A percentile compares a stretch with the other conserved stretches of the same genome.
Evolutionary conservation across 2,329 filamentous ascomycete genomes (phyloP).

Genomic region (Penicillium sclerotigenum): DNA sequence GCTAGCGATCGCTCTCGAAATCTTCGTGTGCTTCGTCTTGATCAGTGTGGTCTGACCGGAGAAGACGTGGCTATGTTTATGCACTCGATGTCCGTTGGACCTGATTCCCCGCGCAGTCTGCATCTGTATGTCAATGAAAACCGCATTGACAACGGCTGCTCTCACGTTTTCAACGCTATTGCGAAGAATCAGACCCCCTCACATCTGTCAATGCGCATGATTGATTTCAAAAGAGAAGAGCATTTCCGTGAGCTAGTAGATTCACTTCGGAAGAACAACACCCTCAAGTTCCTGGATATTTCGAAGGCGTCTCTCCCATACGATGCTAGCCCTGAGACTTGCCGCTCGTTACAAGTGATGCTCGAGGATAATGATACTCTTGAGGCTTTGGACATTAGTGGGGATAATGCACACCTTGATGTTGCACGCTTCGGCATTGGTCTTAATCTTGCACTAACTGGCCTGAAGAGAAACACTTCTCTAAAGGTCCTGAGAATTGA

Average conservation of each 20-base stretch:
- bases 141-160: conserved; percentile 45
- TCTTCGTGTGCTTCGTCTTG: conserved; percentile 60
- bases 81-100: conserved; percentile 56
- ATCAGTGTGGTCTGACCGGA: conserved; percentile 65
- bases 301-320: conserved; percentile 68
- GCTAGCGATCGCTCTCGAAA: conserved; percentile 58
- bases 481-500: conserved; percentile 63
- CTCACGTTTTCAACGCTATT: conserved; percentile 44
- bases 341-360: conserved; percentile 59
- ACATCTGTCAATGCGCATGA: conserved; percentile 63
- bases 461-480: conserved; percentile 61
- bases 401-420: conserved; percentile 68
- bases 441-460: conserved; percentile 63
- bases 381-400: conserved; percentile 66
- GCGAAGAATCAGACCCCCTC: conserved; percentile 57
- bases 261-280: conserved; percentile 61
- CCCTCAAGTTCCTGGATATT: conserved; percentile 63
- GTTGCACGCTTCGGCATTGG: conserved; percentile 67
- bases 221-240: conserved; percentile 65
- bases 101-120: conserved; percentile 54
- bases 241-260: conserved; percentile 62
- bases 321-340: conserved; percentile 66
- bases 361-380: conserved; percentile 66
- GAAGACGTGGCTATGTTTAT: conserved; percentile 63
- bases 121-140: conserved; percentile 67